Evolutionary conservation across 495 filamentous ascomycete genomes (phyloP).

Genomic region (Daldinia vernicosa): DNA sequence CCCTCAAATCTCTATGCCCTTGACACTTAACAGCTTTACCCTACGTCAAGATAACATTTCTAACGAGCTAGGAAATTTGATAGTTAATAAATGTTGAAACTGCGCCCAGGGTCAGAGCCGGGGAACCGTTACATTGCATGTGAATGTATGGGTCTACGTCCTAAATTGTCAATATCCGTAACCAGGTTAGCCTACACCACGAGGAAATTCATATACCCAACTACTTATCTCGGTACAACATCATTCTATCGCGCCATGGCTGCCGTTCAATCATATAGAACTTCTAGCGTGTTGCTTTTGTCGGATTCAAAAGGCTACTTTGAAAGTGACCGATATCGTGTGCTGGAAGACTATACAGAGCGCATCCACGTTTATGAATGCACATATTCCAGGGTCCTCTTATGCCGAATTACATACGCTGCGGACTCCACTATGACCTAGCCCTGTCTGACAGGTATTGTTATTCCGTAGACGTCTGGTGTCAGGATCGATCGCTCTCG

Average conservation of each 20-base stretch:
- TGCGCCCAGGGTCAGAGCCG: not conserved
- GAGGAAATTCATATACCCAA: not conserved
- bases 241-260: not conserved
- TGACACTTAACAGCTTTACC: not conserved
- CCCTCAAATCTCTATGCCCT: not conserved
- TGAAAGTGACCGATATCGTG: not conserved
- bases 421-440: constrained; percentile 13
- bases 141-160: constrained; percentile 17
- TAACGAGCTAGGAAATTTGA: not conserved
- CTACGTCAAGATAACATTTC: not conserved
- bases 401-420: constrained; percentile 5
- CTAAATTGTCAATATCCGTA: constrained; percentile 8
- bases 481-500: constrained; percentile 13
- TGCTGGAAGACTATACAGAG: not conserved
- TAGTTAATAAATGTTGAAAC: constrained; percentile 20
- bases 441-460: constrained; percentile 7
- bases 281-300: not conserved
- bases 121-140: constrained; percentile 27
- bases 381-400: not conserved
- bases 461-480: constrained; percentile 12
- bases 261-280: not conserved
- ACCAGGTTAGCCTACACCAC: not conserved
- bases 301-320: not conserved
- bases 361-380: not conserved
- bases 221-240: not conserved